Conservation (phyloP, 2,329 filamentous ascomycete genomes). For the Dothidotthia symphoricarpi region DNA sequence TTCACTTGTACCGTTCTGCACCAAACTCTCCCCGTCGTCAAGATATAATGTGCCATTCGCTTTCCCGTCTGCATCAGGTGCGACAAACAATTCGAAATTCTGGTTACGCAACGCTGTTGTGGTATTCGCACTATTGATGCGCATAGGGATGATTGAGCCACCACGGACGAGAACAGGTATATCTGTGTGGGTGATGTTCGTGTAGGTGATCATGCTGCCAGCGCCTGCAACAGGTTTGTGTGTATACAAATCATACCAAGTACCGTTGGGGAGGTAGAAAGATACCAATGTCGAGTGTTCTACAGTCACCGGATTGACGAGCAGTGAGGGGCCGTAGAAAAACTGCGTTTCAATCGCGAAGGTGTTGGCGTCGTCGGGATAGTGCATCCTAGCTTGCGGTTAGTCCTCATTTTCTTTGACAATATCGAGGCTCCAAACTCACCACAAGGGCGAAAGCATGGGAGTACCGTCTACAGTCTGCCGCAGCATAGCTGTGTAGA, state of each 20-base stretch:
- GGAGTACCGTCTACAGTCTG: constrained; percentile 64
- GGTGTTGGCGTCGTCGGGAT: constrained; percentile 56
- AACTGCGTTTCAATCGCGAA: constrained; percentile 55
- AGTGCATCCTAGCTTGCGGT: constrained; percentile 53
- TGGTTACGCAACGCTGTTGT: constrained; percentile 63
- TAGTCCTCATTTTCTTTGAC: constrained; percentile 37
- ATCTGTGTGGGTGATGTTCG: constrained; percentile 48
- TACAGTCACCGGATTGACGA: constrained; percentile 57
- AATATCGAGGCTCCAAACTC: constrained; percentile 46
- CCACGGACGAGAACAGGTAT: constrained; percentile 66
- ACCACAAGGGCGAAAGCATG: constrained; percentile 67
- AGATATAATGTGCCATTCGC: constrained; percentile 70
- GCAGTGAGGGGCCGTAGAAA: constrained; percentile 57
- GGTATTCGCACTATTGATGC: constrained; percentile 57
- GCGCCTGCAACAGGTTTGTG: constrained; percentile 30
- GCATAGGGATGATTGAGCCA: constrained; percentile 61
- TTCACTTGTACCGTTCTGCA: constrained; percentile 56
- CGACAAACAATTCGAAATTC: constrained; percentile 70
- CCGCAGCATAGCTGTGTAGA: constrained; percentile 67
- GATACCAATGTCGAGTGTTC: constrained; percentile 52
- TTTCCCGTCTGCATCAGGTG: constrained; percentile 60
- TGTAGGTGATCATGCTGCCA: constrained; percentile 48
- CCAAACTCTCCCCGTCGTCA: constrained; percentile 70
- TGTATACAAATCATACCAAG: constrained; percentile 48
- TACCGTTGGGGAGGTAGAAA: constrained; percentile 58